phyloP scores from a whole-genome alignment of 768 basidiomycete species.

The Leccinum subgranulosum region DNA sequence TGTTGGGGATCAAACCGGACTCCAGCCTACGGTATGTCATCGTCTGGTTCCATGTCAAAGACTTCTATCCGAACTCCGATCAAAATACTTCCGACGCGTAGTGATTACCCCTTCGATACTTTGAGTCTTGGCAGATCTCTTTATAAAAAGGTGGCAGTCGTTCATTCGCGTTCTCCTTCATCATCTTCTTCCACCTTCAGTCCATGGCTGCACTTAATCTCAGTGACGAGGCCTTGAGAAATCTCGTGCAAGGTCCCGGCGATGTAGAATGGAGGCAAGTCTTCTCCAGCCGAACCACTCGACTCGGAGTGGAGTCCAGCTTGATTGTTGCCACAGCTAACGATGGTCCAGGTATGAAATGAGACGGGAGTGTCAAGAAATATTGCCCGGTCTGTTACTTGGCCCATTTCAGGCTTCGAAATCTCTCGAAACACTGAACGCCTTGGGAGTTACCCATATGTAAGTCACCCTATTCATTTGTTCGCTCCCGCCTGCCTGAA shows the following conservation, averaged over 20 bases:
- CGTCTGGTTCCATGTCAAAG: slow-evolving; percentile 45
- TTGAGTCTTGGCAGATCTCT: background rate
- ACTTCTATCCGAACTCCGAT: slow-evolving; percentile 27
- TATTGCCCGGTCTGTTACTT: slow-evolving; percentile 74
- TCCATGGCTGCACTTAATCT: slow-evolving; percentile 23
- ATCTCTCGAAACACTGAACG: slow-evolving; percentile 63
- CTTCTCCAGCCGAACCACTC: background rate
- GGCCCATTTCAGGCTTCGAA: slow-evolving; percentile 91
- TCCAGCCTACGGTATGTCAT: slow-evolving; percentile 55
- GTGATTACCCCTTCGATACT: slow-evolving; percentile 6
- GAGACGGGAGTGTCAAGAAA: slow-evolving; percentile 93
- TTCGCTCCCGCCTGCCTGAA: background rate
- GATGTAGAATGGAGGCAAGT: slow-evolving; percentile 83
- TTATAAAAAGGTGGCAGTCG: background rate
- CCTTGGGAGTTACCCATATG: slow-evolving; percentile 82
- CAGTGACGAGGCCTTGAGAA: slow-evolving; percentile 44
- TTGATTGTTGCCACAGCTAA: slow-evolving; percentile 9
- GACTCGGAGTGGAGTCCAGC: background rate
- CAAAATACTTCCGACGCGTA: slow-evolving; percentile 15
- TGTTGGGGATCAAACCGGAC: slow-evolving; percentile 6
- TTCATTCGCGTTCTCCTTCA: background rate
- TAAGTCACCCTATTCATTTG: slow-evolving; percentile 28
- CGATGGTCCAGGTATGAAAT: slow-evolving; percentile 73
- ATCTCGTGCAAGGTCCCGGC: slow-evolving; percentile 72
- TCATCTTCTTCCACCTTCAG: background rate